Conservation (phyloP, 139 green algal genomes). For the Nannochloris sp. region DNA sequence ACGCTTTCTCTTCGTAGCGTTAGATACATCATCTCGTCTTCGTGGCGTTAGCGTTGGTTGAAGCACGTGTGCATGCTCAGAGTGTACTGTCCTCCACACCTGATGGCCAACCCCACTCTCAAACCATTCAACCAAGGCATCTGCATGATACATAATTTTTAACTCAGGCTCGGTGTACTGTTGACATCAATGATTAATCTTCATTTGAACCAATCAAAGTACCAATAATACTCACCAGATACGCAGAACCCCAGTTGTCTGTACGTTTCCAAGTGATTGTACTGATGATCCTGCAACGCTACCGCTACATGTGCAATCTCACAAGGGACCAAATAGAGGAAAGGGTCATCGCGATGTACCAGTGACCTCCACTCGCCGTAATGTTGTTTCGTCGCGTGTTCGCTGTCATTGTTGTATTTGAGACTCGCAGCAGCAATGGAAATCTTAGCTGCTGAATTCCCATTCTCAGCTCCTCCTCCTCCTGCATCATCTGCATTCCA, state of each 20-base stretch:
- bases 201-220: not conserved
- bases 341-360: constrained; percentile 2
- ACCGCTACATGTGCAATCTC: not conserved
- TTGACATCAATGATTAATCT: not conserved
- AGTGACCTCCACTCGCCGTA: not conserved
- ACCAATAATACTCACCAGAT: not conserved
- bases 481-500: constrained; percentile 3
- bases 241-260: not conserved
- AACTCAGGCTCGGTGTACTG: no score
- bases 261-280: constrained; percentile 7
- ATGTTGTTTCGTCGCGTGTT: not conserved
- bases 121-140: not conserved
- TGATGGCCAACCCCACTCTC: constrained; percentile 1
- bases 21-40: not conserved
- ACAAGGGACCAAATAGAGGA: constrained; percentile 1
- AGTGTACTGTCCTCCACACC: constrained; percentile 1
- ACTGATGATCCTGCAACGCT: constrained; percentile 5
- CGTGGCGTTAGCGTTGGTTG: not conserved
- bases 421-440: not conserved
- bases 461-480: not conserved
- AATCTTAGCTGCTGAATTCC: constrained; percentile 1
- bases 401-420: not conserved
- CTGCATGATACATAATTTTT: not conserved
- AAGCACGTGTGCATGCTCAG: not conserved
- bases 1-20: not conserved